Evolutionary conservation across 345 rosid species (phyloP).

Genomic region (Syzygium aromaticum): DNA sequence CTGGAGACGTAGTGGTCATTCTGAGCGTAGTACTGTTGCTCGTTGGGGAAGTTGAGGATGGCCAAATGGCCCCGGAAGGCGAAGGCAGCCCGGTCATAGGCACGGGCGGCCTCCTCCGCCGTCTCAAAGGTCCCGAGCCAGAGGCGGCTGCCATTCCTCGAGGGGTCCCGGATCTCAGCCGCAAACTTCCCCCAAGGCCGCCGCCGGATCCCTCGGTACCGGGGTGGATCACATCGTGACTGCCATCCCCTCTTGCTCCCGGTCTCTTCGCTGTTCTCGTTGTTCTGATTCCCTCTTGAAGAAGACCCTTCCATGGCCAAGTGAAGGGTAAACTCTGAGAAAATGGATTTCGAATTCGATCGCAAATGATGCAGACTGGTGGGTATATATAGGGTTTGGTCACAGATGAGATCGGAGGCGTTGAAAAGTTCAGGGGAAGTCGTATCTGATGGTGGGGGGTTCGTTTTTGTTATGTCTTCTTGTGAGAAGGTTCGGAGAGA

Average conservation of each 20-base stretch:
- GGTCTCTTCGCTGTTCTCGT: not conserved
- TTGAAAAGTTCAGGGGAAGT: not conserved
- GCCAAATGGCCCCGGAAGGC: slow-evolving; percentile 47
- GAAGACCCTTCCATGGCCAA: not conserved
- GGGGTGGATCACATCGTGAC: slow-evolving; percentile 13
- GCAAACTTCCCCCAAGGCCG: slow-evolving; percentile 89
- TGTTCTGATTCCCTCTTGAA: not conserved
- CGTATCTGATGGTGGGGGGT: not conserved
- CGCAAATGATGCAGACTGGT: not conserved
- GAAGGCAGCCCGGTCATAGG: slow-evolving; percentile 55
- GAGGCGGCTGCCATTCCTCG: slow-evolving; percentile 54
- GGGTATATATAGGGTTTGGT: not conserved
- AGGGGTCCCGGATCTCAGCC: slow-evolving; percentile 78
- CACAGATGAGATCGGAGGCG: not conserved
- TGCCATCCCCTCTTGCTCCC: not conserved
- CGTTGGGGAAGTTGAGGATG: slow-evolving; percentile 61
- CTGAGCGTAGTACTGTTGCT: slow-evolving; percentile 19
- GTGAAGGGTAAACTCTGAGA: slow-evolving; percentile 3
- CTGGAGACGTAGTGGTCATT: not conserved
- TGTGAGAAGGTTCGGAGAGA: not conserved
- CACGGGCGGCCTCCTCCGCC: slow-evolving; percentile 55
- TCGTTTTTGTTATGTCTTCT: not conserved
- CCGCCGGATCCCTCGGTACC: slow-evolving; percentile 60
- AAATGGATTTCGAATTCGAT: not conserved
- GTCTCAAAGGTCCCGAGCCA: slow-evolving; percentile 67